Conservation (phyloP, 202 grass and related monocot genomes). For the Elaeis oleifera region DNA sequence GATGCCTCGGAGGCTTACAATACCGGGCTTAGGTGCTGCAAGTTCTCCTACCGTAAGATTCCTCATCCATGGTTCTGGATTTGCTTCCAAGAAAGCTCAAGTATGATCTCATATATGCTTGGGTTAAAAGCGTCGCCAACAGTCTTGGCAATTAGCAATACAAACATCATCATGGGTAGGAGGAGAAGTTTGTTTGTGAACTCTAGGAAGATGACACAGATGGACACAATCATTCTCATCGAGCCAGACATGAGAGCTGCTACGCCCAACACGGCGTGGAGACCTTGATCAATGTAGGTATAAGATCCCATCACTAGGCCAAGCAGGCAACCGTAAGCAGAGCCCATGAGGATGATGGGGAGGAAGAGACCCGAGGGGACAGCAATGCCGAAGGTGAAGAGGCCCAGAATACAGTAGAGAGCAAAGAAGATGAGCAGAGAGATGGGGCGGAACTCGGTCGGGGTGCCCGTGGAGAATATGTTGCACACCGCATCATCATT, state of each 20-base stretch:
- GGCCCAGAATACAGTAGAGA: constrained; percentile 70
- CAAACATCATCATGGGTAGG: constrained; percentile 93
- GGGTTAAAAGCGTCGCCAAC: constrained; percentile 81
- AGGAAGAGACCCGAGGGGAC: constrained; percentile 90
- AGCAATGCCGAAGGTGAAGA: constrained; percentile 94
- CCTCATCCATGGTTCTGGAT: constrained; percentile 89
- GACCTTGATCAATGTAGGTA: constrained; percentile 60
- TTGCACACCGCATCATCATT: constrained; percentile 82
- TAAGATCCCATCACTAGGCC: constrained; percentile 31
- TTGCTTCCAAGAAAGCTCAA: constrained; percentile 84
- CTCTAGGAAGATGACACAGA: constrained; percentile 96
- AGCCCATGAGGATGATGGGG: constrained; percentile 97
- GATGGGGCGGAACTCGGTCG: constrained; percentile 53
- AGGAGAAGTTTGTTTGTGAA: constrained; percentile 86
- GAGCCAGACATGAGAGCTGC: constrained; percentile 85
- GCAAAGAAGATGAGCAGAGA: constrained; percentile 83
- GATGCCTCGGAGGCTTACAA: constrained; percentile 45
- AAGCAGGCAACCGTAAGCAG: constrained; percentile 71
- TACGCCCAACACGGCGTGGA: constrained; percentile 86
- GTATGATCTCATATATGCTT: constrained; percentile 98
- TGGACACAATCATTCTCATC: constrained; percentile 93
- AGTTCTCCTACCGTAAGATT: constrained; percentile 76
- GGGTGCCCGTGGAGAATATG: constrained; percentile 81
- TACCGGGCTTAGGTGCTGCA: constrained; percentile 39
- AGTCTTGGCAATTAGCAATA: constrained; percentile 83